phyloP scores from a whole-genome alignment of 179 eudicot species.

The Beta lomatogona region DNA sequence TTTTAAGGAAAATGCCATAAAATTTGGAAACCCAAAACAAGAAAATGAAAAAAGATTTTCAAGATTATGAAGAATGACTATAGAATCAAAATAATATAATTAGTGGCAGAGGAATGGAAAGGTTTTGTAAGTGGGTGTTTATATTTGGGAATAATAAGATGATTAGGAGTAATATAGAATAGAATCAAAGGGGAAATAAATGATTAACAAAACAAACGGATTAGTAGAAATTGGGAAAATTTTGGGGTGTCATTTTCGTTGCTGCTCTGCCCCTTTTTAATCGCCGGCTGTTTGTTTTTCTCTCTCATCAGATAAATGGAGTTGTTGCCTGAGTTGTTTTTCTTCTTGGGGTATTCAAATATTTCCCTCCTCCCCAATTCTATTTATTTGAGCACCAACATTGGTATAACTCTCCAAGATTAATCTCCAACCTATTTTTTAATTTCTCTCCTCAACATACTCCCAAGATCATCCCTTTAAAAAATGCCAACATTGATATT shows the following conservation, averaged over 20 bases:
- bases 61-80: neutral
- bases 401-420: no score
- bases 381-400: no score
- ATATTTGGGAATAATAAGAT: neutral
- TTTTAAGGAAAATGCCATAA: constrained; percentile 3
- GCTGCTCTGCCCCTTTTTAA: neutral
- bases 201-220: neutral
- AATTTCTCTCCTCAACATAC: no score
- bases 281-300: neutral
- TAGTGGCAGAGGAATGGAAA: neutral
- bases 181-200: neutral
- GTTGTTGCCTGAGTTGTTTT: neutral
- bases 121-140: neutral
- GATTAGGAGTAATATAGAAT: neutral
- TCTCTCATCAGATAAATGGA: no score
- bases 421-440: no score
- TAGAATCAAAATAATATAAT: neutral
- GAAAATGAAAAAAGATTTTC: neutral
- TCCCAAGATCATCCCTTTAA: no score
- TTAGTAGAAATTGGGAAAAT: neutral
- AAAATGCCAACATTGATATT: no score
- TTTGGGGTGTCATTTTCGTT: neutral
- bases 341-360: neutral
- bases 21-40: neutral
- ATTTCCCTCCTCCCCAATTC: neutral